These are phyloP conservation scores for Silene noctiflora DNA, from an alignment of 179 eudicot species.

Conservation along the genomic window DNA sequence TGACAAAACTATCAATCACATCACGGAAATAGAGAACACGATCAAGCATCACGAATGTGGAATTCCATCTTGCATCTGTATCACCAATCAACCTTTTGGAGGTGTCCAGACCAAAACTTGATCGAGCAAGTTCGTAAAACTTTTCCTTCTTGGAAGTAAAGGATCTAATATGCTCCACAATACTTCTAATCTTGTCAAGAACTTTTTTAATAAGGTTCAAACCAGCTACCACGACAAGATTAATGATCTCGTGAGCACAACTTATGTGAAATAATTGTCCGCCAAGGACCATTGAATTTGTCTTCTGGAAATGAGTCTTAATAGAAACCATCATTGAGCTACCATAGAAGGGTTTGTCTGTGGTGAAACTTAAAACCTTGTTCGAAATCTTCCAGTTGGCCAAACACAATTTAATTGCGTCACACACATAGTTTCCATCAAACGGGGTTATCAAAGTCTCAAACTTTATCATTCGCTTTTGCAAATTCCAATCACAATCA, in stretches of 20 bases:
- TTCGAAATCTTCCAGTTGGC: slow-evolving; percentile 11
- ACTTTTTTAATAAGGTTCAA: background rate
- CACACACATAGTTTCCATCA: slow-evolving; percentile 3
- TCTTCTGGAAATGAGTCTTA: slow-evolving; percentile 13
- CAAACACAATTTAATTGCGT: background rate
- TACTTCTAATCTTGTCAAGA: slow-evolving; percentile 10
- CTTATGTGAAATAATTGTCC: background rate
- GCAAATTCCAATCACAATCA: slow-evolving; percentile 15
- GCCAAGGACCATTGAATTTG: background rate
- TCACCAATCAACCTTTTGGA: background rate
- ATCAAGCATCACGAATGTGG: slow-evolving; percentile 18
- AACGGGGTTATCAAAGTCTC: background rate
- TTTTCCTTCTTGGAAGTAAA: background rate
- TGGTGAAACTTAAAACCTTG: slow-evolving; percentile 16
- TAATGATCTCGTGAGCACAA: slow-evolving; percentile 13
- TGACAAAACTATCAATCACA: background rate
- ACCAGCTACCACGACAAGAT: slow-evolving; percentile 7
- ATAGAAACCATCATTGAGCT: slow-evolving; percentile 3
- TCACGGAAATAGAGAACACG: slow-evolving; percentile 13
- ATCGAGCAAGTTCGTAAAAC: background rate
- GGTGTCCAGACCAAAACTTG: slow-evolving; percentile 8
- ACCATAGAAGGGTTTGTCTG: slow-evolving; percentile 8
- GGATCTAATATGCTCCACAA: background rate
- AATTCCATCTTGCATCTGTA: slow-evolving; percentile 15
- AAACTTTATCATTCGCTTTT: slow-evolving; percentile 12